Base-by-base conservation (phyloP, 163 green algal genomes). In the Scenedesmus sp. region DNA sequence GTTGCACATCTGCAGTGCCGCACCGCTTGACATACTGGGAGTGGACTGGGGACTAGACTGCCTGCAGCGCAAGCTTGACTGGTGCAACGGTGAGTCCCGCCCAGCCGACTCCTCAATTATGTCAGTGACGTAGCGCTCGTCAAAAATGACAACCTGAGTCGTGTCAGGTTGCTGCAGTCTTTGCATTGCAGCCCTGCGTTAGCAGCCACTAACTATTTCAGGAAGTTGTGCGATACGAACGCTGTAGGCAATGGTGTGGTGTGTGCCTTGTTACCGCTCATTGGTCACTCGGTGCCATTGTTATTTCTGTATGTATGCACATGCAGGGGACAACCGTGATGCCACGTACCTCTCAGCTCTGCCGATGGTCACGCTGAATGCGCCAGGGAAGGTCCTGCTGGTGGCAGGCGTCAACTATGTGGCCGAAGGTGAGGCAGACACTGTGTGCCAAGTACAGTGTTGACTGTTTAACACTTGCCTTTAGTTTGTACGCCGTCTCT, bases 271-370 rank as follows among this genome's bases (percentile, higher is more conserved):
- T 64, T 64, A 64, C 59, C 59, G 10, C 8, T 10, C 59, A 64
- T 64, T 64, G 7, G 59, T 10, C 34, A 46, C 34, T 46, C 34
- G 34, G 34, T 46, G 59, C 59, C 59, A 64, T 64, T 73, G 64
- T 18, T 73, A 73, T 23, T 18, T 4, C 62, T 70, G 4, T 70
- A 23, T 79, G 23, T 15, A 15, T 52, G 5, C 13, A 16, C 6
- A 15, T 55, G 60, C 5, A 91, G 87, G 87, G 26, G 87, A 91
- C 73, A 91, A 91, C 87, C 87, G 87, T 52, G 87, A 91, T 60
- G 87, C 73, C 73, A 91, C 87, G 2, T 91, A 91, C 57, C 73
- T 92, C 5, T 73, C 73, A 56, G 23, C 77, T 7, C 79, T 88
- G 34, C 79, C 79, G 6, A 20, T 88, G 8, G 54, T 88, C 26